These are phyloP conservation scores for Saprolegnia diclina DNA, from an alignment of 352 stramenopile genomes.

Conservation along the genomic window DNA sequence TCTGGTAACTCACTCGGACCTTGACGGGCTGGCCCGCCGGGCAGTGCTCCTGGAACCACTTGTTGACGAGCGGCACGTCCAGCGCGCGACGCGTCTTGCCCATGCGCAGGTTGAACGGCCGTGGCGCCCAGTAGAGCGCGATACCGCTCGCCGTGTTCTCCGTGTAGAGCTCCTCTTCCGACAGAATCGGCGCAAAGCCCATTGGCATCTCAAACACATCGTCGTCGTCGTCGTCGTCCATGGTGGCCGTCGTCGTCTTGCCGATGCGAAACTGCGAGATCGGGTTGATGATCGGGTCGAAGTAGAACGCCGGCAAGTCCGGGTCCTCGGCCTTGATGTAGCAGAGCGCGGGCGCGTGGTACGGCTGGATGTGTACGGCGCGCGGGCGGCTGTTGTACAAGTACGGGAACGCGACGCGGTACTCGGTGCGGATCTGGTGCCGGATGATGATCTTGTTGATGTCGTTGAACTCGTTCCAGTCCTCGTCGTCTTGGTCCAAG, in stretches of 20 bases:
- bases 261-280: constrained; percentile 91
- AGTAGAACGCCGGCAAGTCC: constrained; percentile 95
- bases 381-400: constrained; percentile 98
- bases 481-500: constrained; percentile 96
- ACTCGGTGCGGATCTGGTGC: constrained; percentile 98
- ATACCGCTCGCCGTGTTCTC: constrained; percentile 96
- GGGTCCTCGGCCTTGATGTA: constrained; percentile 97
- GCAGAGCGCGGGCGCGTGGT: constrained; percentile 94
- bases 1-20: constrained; percentile 99
- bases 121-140: constrained; percentile 95
- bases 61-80: constrained; percentile 98
- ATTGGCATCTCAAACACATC: constrained; percentile 87
- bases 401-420: constrained; percentile 98
- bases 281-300: constrained; percentile 96
- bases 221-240: constrained; percentile 74
- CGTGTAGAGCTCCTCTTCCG: constrained; percentile 92
- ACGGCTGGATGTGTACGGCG: constrained; percentile 92
- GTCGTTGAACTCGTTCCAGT: constrained; percentile 99
- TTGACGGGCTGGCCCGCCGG: constrained; percentile 98
- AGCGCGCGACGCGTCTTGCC: constrained; percentile 93
- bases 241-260: constrained; percentile 49
- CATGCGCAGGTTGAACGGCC: constrained; percentile 96
- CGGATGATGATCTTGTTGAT: constrained; percentile 99
- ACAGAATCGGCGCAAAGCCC: constrained; percentile 88
- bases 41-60: constrained; percentile 99